Evolutionary conservation across 2,329 filamentous ascomycete genomes (phyloP).

Genomic region (Cladosporium sp.): DNA sequence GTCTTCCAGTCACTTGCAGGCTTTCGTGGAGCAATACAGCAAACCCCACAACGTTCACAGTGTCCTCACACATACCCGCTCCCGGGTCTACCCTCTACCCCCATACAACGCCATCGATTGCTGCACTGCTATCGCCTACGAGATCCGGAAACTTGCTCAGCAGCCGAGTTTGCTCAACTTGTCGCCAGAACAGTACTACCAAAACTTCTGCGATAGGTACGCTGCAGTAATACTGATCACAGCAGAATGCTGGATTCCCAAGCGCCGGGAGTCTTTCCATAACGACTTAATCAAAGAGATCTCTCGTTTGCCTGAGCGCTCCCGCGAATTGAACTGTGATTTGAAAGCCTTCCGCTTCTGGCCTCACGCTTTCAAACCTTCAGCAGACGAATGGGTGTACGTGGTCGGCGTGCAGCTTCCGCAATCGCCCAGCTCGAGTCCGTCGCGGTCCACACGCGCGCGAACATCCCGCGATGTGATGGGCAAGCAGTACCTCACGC

Average conservation of each 20-base stretch:
- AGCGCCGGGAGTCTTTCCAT: constrained; percentile 10
- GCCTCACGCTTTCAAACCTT: constrained; percentile 16
- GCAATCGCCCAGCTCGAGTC: not conserved
- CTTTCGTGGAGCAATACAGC: not conserved
- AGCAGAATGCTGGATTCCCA: constrained; percentile 19
- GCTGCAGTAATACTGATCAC: not conserved
- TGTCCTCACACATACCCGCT: not conserved
- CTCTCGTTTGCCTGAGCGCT: not conserved
- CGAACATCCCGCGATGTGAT: no score
- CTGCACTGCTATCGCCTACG: not conserved
- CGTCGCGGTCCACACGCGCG: not conserved
- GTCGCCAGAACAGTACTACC: not conserved
- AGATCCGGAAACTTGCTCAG: not conserved
- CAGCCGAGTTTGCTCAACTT: not conserved
- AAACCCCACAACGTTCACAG: not conserved
- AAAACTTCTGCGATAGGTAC: not conserved
- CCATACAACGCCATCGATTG: not conserved
- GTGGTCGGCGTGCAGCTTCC: not conserved
- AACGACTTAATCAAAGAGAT: constrained; percentile 1
- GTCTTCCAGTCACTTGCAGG: not conserved
- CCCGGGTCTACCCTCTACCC: not conserved
- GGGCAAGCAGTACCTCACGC: not conserved
- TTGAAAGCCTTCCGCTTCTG: not conserved
- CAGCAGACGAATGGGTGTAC: constrained; percentile 19
- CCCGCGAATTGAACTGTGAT: not conserved